A percentile compares a stretch with the other conserved stretches of the same genome.
phyloP scores from a whole-genome alignment of 78 protist species.

The Anaeramoeba flamelloides region DNA sequence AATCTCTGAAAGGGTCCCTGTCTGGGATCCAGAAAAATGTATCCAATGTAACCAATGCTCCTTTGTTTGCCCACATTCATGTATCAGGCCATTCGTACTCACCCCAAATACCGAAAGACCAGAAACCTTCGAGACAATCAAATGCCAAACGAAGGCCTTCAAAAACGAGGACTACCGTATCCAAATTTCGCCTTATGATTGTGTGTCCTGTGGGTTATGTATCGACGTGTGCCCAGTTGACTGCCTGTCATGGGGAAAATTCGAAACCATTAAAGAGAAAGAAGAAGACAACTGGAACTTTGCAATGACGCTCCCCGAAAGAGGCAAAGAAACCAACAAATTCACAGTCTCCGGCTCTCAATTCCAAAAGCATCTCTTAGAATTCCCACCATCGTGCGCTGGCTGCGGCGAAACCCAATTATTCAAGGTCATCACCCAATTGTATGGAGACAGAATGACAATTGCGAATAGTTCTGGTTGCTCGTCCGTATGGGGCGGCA shows the following conservation, averaged over 20 bases:
- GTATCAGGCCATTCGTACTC: neutral
- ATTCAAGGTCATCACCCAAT: constrained; percentile 37
- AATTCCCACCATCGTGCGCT: constrained; percentile 44
- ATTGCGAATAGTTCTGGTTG: constrained; percentile 60
- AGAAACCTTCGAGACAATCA: neutral
- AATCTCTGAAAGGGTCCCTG: neutral
- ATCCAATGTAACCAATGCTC: neutral
- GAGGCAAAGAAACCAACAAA: constrained; percentile 25
- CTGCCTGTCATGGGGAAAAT: constrained; percentile 21
- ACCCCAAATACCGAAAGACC: neutral
- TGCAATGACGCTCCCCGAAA: constrained; percentile 12
- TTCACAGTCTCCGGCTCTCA: constrained; percentile 28
- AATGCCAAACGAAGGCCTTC: neutral
- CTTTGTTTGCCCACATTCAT: neutral
- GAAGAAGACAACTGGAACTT: too few relatives aligned
- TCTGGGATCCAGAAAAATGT: neutral
- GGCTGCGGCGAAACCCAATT: constrained; percentile 54
- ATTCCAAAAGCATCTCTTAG: constrained; percentile 38
- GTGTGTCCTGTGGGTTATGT: constrained; percentile 51
- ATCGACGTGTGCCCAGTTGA: constrained; percentile 38
- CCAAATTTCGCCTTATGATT: constrained; percentile 38
- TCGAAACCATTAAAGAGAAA: too few relatives aligned
- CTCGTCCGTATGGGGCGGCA: constrained; percentile 44
- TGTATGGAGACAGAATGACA: constrained; percentile 41
- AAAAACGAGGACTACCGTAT: constrained; percentile 18